Percentiles rank a stretch among this genome's conserved stretches.
Conservation (phyloP, 1,139 yeast species). For the Zygosaccharomyces sapae region DNA sequence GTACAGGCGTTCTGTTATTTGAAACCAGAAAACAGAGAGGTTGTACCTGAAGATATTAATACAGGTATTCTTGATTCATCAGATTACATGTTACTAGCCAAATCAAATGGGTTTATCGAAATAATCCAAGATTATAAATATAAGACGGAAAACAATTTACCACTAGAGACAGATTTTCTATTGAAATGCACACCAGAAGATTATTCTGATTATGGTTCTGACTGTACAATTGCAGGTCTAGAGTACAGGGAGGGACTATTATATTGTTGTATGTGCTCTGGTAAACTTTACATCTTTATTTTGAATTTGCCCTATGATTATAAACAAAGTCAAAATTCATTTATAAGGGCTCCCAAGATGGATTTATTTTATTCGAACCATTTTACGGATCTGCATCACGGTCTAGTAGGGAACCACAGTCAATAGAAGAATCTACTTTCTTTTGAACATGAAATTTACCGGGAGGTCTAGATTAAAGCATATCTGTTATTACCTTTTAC, state of each 20-base stretch:
- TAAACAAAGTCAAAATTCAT: conserved; percentile 19
- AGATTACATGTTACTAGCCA: conserved; percentile 30
- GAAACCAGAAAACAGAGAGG: conserved; percentile 18
- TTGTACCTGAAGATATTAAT: conserved; percentile 11
- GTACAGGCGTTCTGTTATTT: conserved; percentile 30
- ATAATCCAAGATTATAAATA: conserved; percentile 25
- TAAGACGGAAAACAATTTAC: conserved; percentile 13
- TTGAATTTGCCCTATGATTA: conserved; percentile 29
- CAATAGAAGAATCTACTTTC: conserved; percentile 21
- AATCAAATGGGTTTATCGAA: conserved; percentile 32
- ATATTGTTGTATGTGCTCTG: conserved; percentile 28
- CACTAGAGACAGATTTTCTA: conserved; percentile 21
- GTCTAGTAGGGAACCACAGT: conserved; percentile 10
- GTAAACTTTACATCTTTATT: conserved; percentile 26
- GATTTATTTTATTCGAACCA: conserved; percentile 8
- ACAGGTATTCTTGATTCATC: conserved; percentile 19
- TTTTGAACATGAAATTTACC: conserved; percentile 17
- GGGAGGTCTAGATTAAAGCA: conserved; percentile 21
- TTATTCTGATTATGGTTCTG: conserved; percentile 11
- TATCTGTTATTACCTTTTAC: conserved; percentile 28
- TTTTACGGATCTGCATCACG: not conserved
- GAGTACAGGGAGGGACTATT: conserved; percentile 27
- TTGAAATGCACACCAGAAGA: conserved; percentile 27
- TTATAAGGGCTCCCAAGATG: conserved; percentile 7
- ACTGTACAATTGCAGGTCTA: conserved; percentile 23